Evolutionary conservation across 225 moss, liverwort and hornwort genomes (phyloP).

Genomic region (Climacium dendroides): DNA sequence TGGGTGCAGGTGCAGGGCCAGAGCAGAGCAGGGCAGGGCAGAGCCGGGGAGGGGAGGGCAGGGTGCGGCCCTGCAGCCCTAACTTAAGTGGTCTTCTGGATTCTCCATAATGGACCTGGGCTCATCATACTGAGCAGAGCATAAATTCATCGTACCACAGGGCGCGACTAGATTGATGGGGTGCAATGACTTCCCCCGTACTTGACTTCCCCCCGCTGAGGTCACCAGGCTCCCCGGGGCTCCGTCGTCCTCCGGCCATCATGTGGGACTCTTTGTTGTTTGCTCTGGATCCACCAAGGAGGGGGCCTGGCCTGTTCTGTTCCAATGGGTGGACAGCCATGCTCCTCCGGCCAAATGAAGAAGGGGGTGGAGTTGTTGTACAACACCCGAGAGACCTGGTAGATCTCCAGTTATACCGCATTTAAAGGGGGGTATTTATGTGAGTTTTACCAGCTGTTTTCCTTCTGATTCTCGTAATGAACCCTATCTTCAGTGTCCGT

Average conservation of each 20-base stretch:
- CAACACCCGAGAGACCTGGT: neutral
- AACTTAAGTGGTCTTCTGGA: neutral
- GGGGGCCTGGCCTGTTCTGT: neutral
- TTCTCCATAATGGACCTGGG: neutral
- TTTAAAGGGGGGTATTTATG: neutral
- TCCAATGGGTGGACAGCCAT: neutral
- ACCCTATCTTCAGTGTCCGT: too few relatives aligned
- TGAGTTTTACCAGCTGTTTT: neutral
- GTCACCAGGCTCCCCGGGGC: neutral
- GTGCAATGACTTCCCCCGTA: slow-evolving; percentile 2
- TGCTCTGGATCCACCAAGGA: neutral
- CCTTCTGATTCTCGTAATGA: rapidly evolving
- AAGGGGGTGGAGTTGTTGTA: neutral
- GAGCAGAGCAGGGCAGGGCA: neutral
- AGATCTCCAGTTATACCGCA: neutral
- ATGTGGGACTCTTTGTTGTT: neutral
- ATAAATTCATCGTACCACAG: neutral
- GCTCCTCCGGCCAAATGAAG: neutral
- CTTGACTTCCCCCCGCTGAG: neutral
- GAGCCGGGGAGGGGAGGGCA: neutral
- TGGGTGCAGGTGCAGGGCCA: too few relatives aligned
- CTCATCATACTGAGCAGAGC: neutral
- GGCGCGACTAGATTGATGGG: neutral
- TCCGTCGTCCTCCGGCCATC: neutral
- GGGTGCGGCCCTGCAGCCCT: neutral